Base-by-base conservation (phyloP, 306 rosid species). In the Sophora flavescens region DNA sequence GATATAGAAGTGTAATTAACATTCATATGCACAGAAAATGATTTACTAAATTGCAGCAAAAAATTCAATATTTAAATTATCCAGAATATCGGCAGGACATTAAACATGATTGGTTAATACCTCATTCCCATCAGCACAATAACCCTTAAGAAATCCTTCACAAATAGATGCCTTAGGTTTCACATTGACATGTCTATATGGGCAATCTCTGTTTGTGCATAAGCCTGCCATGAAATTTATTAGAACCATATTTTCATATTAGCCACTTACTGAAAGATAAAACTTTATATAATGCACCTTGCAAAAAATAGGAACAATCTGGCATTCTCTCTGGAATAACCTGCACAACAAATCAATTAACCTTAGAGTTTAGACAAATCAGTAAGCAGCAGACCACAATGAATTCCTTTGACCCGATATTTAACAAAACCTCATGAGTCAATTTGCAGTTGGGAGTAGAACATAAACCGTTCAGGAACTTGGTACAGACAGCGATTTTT, bases 241-340 rank as follows among this genome's bases (percentile, higher is more conserved):
- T 78, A 92, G 91, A 80, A 77, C 66, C 71, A 70, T 54, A 75
- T 63, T 78, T 39, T 79, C 51, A 78, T 41, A 75, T 63, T 52
- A 63, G 60, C 63, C 77, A 42, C 58, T 73, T 18, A 38, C 47
- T 67, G 51, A 75, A 54, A 70, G 61, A 42, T 22, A 22, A 3
- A 70, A 72, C 52, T 28, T 30, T 57, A 63, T 36, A 73, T 54
- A 76, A 74, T 71, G 65, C 77, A 92, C 97, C 97, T 93, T 89
- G 99, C 88, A 91, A 78, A 82, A 83, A 95, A 88, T 83, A 95
- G 63, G 97, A 95, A 79, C 97, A 95, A 82, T 91, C 98, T 2
- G 91, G 97, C 98, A 95, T 95, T 83, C 97, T 91, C 86, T 95
- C 97, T 1, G 97, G 99, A 78, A 95, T 89, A 80, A 92, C 93